A percentile compares a stretch with the other conserved stretches of the same genome.
Conservation (phyloP, 768 basidiomycete species). For the Ephemerocybe angulata region DNA sequence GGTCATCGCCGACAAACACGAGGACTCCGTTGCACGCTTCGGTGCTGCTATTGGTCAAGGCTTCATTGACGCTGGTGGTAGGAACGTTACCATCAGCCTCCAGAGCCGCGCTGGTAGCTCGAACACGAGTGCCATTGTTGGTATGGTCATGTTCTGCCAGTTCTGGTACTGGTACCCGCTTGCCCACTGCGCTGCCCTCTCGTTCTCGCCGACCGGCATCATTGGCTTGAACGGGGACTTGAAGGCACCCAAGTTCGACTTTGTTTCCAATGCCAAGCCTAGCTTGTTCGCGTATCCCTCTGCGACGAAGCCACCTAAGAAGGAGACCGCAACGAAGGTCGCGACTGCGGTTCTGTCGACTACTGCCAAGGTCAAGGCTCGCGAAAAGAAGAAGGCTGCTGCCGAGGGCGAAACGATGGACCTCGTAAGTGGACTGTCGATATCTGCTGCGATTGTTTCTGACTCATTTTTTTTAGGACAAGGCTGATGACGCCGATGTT, state of each 20-base stretch:
- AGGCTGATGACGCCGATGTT: constrained; percentile 56
- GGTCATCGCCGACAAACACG: constrained; percentile 93
- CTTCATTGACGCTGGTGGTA: constrained; percentile 94
- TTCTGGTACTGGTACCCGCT: constrained; percentile 99
- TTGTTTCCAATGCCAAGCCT: constrained; percentile 84
- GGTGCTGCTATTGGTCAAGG: constrained; percentile 96
- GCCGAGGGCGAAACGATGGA: constrained; percentile 83
- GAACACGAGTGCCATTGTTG: constrained; percentile 93
- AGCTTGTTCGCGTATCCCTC: constrained; percentile 92
- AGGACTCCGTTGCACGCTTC: constrained; percentile 98
- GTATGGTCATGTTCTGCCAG: constrained; percentile 97
- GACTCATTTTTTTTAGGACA: constrained; percentile 43
- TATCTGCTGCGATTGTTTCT: constrained; percentile 30
- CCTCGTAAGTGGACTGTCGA: constrained; percentile 50
- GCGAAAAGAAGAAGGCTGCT: constrained; percentile 89
- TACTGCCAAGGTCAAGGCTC: constrained; percentile 93
- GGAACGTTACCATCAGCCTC: constrained; percentile 92
- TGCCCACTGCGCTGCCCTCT: constrained; percentile 86
- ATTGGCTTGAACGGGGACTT: constrained; percentile 87
- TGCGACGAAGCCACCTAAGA: constrained; percentile 82
- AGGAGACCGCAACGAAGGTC: constrained; percentile 88
- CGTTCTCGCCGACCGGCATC: constrained; percentile 94
- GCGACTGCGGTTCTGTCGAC: constrained; percentile 95
- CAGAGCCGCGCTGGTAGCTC: constrained; percentile 90
- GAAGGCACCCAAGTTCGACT: constrained; percentile 91